phyloP scores from a whole-genome alignment of 83 land plant species.

The Thuja plicata region DNA sequence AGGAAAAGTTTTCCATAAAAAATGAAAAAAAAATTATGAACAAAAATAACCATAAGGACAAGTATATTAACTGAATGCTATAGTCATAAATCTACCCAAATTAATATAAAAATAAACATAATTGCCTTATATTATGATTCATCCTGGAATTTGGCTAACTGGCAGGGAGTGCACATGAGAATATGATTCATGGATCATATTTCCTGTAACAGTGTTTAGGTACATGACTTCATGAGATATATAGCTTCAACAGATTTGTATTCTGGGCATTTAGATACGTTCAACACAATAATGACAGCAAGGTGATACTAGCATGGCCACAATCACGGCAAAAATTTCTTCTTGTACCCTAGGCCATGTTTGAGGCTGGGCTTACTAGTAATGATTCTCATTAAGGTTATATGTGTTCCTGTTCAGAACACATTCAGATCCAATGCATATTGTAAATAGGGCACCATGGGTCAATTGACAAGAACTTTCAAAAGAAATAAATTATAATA shows the following conservation, averaged over 20 bases:
- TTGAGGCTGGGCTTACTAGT: too few species aligned
- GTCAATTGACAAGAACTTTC: too few species aligned
- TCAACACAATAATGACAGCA: not conserved
- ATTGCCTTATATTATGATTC: not conserved
- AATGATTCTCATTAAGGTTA: not conserved
- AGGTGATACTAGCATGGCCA: not conserved
- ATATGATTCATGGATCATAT: not conserved
- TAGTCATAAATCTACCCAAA: not conserved
- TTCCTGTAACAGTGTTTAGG: not conserved
- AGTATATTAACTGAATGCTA: not conserved
- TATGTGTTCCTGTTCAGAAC: not conserved
- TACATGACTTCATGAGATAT: not conserved
- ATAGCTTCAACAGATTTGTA: not conserved
- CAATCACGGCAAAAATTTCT: not conserved
- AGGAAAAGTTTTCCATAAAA: not conserved
- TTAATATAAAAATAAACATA: not conserved
- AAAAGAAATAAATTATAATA: too few species aligned
- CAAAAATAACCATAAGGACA: not conserved
- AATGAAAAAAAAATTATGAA: not conserved
- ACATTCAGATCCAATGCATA: not conserved
- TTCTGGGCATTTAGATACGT: not conserved
- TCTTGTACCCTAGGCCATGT: not conserved
- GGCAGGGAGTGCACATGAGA: not conserved
- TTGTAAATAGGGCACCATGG: too few species aligned
- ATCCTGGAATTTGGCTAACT: not conserved